A percentile compares a stretch with the other conserved stretches of the same genome.
These are phyloP conservation scores for Barbatosphaeria neglecta DNA, from an alignment of 495 filamentous ascomycete species.

Conservation along the genomic window DNA sequence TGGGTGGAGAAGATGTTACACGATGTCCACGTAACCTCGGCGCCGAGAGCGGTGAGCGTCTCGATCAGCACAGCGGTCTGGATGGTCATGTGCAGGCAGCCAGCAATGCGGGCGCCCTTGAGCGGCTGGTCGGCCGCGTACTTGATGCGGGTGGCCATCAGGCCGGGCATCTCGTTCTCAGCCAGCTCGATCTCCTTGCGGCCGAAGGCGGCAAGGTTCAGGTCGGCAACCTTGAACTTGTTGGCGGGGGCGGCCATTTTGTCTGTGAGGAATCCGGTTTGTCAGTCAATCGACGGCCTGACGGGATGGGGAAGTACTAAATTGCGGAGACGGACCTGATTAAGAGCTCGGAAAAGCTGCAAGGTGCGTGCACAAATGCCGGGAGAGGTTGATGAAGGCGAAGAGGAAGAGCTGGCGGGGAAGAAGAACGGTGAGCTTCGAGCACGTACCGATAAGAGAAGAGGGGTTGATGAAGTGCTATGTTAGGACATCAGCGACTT, in stretches of 20 bases:
- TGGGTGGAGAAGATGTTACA: constrained; percentile 99
- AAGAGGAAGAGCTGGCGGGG: neutral
- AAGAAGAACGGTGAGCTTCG: neutral
- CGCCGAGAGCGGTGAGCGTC: constrained; percentile 85
- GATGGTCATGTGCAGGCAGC: constrained; percentile 99
- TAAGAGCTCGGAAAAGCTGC: neutral
- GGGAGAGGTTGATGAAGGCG: neutral
- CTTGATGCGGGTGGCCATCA: constrained; percentile 88
- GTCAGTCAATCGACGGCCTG: constrained; percentile 4
- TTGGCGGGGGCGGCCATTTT: constrained; percentile 68
- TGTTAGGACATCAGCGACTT: neutral
- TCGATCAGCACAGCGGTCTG: constrained; percentile 98
- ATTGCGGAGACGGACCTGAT: constrained; percentile 1
- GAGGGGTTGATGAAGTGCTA: neutral
- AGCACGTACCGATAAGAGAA: neutral
- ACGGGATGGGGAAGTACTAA: neutral
- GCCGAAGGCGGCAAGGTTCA: constrained; percentile 94
- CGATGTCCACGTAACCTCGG: constrained; percentile 93
- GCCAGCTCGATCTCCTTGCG: constrained; percentile 98
- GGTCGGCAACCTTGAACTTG: constrained; percentile 97
- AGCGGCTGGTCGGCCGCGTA: constrained; percentile 90
- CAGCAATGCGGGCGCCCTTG: constrained; percentile 78
- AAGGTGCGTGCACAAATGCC: neutral
- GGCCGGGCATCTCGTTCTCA: constrained; percentile 97
- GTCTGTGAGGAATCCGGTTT: constrained; percentile 2